phyloP scores from a whole-genome alignment of 441 rosid species.

The Pelargonium fulgidum region DNA sequence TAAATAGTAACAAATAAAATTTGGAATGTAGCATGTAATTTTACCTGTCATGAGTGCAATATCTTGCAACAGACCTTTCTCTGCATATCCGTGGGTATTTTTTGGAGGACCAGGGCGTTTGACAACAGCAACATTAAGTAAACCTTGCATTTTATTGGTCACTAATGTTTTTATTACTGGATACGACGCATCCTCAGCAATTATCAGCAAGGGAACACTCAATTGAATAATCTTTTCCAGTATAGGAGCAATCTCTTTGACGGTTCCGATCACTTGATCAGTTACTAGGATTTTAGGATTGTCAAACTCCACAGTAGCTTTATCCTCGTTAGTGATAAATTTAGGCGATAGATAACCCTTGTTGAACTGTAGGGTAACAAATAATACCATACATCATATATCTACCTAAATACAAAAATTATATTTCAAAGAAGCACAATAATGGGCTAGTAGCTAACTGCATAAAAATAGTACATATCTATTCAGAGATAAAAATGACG shows the following conservation, averaged over 20 bases:
- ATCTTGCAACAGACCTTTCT: slow-evolving; percentile 84
- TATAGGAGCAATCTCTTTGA: slow-evolving; percentile 66
- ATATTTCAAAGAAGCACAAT: neutral
- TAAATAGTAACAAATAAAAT: neutral
- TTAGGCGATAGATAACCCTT: slow-evolving; percentile 83
- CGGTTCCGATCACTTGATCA: slow-evolving; percentile 60
- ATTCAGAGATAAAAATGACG: neutral
- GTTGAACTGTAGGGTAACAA: slow-evolving; percentile 53
- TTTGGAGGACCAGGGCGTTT: slow-evolving; percentile 67
- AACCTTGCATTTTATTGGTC: slow-evolving; percentile 65
- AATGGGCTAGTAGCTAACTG: neutral
- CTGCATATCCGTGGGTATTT: slow-evolving; percentile 41
- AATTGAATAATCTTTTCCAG: slow-evolving; percentile 77
- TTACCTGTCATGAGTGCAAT: slow-evolving; percentile 92
- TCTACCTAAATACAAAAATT: neutral
- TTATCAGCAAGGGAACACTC: slow-evolving; percentile 73
- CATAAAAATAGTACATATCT: neutral
- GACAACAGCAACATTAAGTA: slow-evolving; percentile 75
- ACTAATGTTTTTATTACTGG: slow-evolving; percentile 63
- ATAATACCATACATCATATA: neutral
- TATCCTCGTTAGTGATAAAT: slow-evolving; percentile 78
- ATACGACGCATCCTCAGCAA: slow-evolving; percentile 73
- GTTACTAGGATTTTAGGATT: slow-evolving; percentile 74
- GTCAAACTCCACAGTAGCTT: slow-evolving; percentile 68
- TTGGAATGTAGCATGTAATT: neutral